Percentiles rank a stretch among this genome's conserved stretches.
Conservation (phyloP, 257 asterid genomes). For the Ocimum tenuiflorum region DNA sequence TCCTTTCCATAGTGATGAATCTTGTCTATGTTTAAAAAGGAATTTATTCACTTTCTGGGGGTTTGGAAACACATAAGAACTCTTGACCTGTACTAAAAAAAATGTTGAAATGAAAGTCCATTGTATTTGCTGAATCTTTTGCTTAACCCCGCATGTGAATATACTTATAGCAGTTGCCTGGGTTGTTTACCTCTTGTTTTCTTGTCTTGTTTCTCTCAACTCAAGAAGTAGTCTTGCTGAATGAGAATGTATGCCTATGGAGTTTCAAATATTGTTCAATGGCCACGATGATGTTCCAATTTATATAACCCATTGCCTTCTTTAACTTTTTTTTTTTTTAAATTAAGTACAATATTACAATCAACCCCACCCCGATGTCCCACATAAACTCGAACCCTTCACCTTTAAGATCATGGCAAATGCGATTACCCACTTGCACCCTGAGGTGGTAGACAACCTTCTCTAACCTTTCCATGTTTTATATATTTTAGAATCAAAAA, state of each 20-base stretch:
- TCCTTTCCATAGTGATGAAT: too few species aligned
- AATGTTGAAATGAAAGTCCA: not conserved
- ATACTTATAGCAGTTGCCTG: not conserved
- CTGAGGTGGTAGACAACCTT: too few species aligned
- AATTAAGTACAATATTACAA: too few species aligned
- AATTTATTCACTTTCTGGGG: too few species aligned
- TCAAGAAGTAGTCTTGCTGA: not conserved
- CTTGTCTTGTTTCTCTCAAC: not conserved
- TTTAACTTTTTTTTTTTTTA: too few species aligned
- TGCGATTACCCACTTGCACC: too few species aligned
- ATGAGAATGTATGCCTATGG: not conserved
- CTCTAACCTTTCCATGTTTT: not conserved
- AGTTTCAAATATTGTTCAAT: not conserved
- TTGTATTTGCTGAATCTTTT: not conserved
- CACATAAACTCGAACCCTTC: too few species aligned
- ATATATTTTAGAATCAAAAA: conserved; percentile 42
- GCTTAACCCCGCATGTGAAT: not conserved
- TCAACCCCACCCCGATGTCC: too few species aligned
- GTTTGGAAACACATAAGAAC: too few species aligned
- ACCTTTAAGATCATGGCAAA: too few species aligned
- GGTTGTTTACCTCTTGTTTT: not conserved
- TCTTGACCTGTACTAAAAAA: not conserved
- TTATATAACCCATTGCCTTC: too few species aligned
- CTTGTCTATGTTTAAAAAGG: too few species aligned
- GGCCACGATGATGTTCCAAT: not conserved